Percentiles rank a stretch among this genome's conserved stretches.
phyloP scores from a whole-genome alignment of 2,329 filamentous ascomycete species.

The Colletotrichum higginsianum region DNA sequence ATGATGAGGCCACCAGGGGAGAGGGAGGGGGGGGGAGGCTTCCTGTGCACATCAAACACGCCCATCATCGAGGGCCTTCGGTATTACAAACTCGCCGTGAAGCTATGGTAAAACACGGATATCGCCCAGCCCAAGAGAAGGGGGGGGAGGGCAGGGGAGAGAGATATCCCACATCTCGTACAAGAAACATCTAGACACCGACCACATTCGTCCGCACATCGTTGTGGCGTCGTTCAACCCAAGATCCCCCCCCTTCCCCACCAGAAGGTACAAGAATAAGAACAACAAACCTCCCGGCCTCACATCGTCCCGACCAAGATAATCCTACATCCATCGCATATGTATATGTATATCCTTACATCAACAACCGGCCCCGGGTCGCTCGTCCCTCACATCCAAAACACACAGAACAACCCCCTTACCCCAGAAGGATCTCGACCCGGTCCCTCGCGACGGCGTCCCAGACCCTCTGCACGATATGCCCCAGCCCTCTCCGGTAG shows the following conservation, averaged over 20 bases:
- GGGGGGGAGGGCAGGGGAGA: too few species aligned
- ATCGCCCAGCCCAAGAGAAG: not conserved
- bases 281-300: not conserved
- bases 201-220: not conserved
- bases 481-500: conserved; percentile 59
- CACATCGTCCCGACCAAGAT: too few species aligned
- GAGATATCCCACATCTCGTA: not conserved
- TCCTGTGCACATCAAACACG: not conserved
- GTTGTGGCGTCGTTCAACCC: not conserved
- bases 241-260: not conserved
- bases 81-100: conserved; percentile 13
- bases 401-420: not conserved
- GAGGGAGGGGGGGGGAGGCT: too few species aligned
- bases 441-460: conserved; percentile 57
- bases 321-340: not conserved
- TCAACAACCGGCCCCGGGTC: not conserved
- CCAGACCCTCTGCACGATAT: conserved; percentile 59
- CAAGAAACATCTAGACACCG: not conserved
- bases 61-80: not conserved
- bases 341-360: not conserved
- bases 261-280: too few species aligned
- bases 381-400: too few species aligned
- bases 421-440: conserved; percentile 59
- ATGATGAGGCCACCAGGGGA: too few species aligned
- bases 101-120: conserved; percentile 1